Percentiles rank a stretch among this genome's conserved stretches.
Evolutionary conservation across 2,329 filamentous ascomycete genomes (phyloP).

Genomic region (Fusarium sp.): DNA sequence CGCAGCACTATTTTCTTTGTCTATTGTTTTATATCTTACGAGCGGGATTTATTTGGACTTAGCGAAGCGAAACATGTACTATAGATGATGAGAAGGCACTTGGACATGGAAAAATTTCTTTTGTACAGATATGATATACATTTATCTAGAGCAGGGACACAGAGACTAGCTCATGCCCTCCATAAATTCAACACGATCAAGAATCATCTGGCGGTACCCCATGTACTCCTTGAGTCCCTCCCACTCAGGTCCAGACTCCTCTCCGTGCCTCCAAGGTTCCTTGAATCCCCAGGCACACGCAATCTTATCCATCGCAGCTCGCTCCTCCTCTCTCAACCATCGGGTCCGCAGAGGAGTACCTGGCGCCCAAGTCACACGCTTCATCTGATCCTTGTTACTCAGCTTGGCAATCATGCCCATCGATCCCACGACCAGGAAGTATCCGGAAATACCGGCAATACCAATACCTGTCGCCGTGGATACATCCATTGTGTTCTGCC

Average conservation of each 20-base stretch:
- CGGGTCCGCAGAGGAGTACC: conserved; percentile 83
- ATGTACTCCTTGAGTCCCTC: conserved; percentile 85
- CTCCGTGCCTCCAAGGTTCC: conserved; percentile 80
- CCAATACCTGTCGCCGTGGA: conserved; percentile 79
- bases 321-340: conserved; percentile 91
- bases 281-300: conserved; percentile 93
- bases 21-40: neutral
- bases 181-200: conserved; percentile 92
- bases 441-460: conserved; percentile 84
- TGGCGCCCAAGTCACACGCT: conserved; percentile 87
- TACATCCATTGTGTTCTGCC: conserved; percentile 78
- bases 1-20: neutral
- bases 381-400: conserved; percentile 95
- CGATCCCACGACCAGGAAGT: conserved; percentile 81
- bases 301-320: conserved; percentile 85
- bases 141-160: neutral
- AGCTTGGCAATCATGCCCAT: conserved; percentile 86
- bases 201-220: conserved; percentile 84
- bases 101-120: conserved; percentile 1
- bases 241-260: conserved; percentile 94
- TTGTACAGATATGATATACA: conserved; percentile 41
- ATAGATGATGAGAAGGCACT: neutral
- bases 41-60: neutral
- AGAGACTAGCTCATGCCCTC: conserved; percentile 75
- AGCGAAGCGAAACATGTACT: neutral